These are phyloP conservation scores for Suillus hirtellus DNA, from an alignment of 768 basidiomycete species.

Conservation along the genomic window DNA sequence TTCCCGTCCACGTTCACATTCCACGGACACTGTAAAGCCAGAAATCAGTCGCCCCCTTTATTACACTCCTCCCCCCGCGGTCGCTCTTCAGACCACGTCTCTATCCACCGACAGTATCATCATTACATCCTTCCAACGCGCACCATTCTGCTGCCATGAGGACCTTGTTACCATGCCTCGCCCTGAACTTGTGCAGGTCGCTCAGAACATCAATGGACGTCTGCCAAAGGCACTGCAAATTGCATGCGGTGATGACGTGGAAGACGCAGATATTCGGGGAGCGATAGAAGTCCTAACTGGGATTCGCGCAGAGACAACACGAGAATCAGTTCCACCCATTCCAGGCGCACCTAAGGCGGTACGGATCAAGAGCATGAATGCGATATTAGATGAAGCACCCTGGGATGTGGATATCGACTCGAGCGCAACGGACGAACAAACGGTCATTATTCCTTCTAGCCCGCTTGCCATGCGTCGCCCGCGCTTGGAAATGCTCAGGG, in stretches of 20 bases:
- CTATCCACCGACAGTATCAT: constrained; percentile 52
- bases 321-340: not conserved
- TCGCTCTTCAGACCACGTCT: constrained; percentile 64
- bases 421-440: constrained; percentile 20
- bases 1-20: constrained; percentile 13
- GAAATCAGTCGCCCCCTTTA: constrained; percentile 10
- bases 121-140: constrained; percentile 56
- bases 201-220: constrained; percentile 52
- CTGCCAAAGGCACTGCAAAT: constrained; percentile 57
- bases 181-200: constrained; percentile 52
- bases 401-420: constrained; percentile 10
- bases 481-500: constrained; percentile 23
- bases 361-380: not conserved
- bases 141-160: constrained; percentile 75
- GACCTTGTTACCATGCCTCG: constrained; percentile 68
- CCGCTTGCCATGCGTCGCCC: constrained; percentile 25
- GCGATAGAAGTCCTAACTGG: constrained; percentile 65
- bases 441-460: constrained; percentile 22
- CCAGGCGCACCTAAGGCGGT: not conserved
- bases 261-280: constrained; percentile 47
- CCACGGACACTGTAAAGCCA: constrained; percentile 19
- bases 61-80: constrained; percentile 29
- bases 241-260: constrained; percentile 38
- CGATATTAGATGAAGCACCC: not conserved
- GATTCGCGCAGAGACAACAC: constrained; percentile 31